These are phyloP conservation scores for Cystobasidiaceae sp. DNA, from an alignment of 1,284 basidiomycete species.

Conservation along the genomic window DNA sequence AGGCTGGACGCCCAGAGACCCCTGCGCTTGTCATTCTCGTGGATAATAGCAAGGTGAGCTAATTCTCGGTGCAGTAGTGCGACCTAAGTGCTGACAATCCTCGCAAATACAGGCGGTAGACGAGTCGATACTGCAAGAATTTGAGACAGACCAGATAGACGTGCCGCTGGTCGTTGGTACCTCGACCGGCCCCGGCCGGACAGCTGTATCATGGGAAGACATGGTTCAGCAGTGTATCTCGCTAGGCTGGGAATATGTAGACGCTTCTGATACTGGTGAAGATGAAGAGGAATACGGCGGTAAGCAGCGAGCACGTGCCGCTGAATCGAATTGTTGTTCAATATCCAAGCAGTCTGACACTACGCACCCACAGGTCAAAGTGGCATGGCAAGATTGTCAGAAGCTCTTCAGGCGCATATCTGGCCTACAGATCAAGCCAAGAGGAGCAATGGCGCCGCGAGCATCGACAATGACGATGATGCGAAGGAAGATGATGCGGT, in stretches of 20 bases:
- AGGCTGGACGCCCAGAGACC: not conserved
- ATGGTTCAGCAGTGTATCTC: conserved; percentile 18
- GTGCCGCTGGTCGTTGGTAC: conserved; percentile 19
- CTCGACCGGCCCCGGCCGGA: not conserved
- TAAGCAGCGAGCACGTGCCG: too few relatives aligned
- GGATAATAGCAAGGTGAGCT: conserved; percentile 23
- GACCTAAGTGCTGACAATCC: too few relatives aligned
- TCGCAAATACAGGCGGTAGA: conserved; percentile 13
- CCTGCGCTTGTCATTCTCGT: conserved; percentile 17
- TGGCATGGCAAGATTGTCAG: conserved; percentile 15
- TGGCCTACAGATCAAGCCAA: conserved; percentile 15
- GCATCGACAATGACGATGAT: not conserved
- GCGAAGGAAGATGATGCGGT: not conserved
- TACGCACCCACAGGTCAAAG: conserved; percentile 17
- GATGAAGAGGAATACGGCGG: too few relatives aligned
- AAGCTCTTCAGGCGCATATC: conserved; percentile 29
- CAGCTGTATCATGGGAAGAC: conserved; percentile 7
- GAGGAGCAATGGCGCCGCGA: too few relatives aligned
- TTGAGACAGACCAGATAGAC: conserved; percentile 15
- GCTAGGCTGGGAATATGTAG: conserved; percentile 23
- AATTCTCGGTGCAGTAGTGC: too few relatives aligned
- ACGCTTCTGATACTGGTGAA: conserved; percentile 3
- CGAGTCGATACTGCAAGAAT: not conserved
- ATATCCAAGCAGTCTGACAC: too few relatives aligned
- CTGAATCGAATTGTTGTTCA: too few relatives aligned